Evolutionary conservation across 768 basidiomycete genomes (phyloP).

Genomic region (Russula sp.): DNA sequence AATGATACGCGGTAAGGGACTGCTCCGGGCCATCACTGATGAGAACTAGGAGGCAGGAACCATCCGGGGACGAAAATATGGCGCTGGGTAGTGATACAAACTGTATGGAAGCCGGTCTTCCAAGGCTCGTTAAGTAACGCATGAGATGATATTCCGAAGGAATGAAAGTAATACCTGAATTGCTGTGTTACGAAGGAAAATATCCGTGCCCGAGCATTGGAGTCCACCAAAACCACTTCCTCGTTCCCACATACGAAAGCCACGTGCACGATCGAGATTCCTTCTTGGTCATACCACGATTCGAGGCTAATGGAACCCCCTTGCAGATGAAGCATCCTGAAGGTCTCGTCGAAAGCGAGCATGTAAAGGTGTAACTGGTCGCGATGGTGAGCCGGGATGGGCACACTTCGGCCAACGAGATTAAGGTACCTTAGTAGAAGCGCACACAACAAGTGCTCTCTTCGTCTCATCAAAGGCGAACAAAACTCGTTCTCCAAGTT

Average conservation of each 20-base stretch:
- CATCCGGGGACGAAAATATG: slow-evolving; percentile 47
- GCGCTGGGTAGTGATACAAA: slow-evolving; percentile 32
- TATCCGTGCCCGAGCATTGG: slow-evolving; percentile 37
- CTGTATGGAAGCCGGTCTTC: slow-evolving; percentile 42
- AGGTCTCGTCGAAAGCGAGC: slow-evolving; percentile 43
- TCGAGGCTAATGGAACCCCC: slow-evolving; percentile 39
- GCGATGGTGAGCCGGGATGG: not conserved
- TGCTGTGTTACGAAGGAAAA: slow-evolving; percentile 50
- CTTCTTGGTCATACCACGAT: slow-evolving; percentile 37
- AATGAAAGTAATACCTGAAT: slow-evolving; percentile 35
- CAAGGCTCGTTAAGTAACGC: not conserved
- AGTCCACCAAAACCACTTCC: slow-evolving; percentile 49
- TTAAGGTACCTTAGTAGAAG: slow-evolving; percentile 35
- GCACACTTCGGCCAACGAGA: not conserved
- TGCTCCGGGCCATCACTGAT: slow-evolving; percentile 14
- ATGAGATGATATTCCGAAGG: no score
- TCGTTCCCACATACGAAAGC: slow-evolving; percentile 46
- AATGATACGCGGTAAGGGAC: slow-evolving; percentile 43
- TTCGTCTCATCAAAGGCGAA: slow-evolving; percentile 50
- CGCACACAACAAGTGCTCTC: slow-evolving; percentile 43
- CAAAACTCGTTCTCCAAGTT: slow-evolving; percentile 39
- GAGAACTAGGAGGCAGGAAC: slow-evolving; percentile 43
- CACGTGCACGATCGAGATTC: slow-evolving; percentile 31
- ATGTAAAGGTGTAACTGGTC: slow-evolving; percentile 37
- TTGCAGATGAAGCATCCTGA: slow-evolving; percentile 35